Evolutionary conservation across 73 alveolate genomes (phyloP).

Genomic region (Paramecium bursaria): DNA sequence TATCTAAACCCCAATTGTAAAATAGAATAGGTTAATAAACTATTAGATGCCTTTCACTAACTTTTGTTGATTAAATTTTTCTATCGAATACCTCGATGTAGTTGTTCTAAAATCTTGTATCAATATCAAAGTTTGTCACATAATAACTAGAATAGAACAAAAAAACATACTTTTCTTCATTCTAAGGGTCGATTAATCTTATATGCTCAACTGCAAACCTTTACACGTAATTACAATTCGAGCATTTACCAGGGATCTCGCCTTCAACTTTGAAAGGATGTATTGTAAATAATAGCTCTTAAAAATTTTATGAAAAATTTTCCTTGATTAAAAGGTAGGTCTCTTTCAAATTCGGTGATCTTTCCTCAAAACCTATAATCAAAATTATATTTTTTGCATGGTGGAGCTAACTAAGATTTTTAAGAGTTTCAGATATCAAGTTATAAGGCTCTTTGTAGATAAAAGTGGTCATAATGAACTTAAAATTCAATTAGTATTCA

Average conservation of each 20-base stretch:
- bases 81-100: slow-evolving; percentile 1
- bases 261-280: slow-evolving; percentile 66
- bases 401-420: slow-evolving; percentile 7
- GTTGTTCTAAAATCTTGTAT: slow-evolving; percentile 64
- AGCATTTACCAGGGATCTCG: slow-evolving; percentile 77
- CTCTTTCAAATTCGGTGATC: slow-evolving; percentile 61
- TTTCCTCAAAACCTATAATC: slow-evolving; percentile 66
- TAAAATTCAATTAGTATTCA: too few relatives aligned
- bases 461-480: slow-evolving; percentile 66
- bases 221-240: slow-evolving; percentile 65
- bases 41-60: slow-evolving; percentile 26
- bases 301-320: slow-evolving; percentile 27
- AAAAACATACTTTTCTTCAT: slow-evolving; percentile 43
- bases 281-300: slow-evolving; percentile 47
- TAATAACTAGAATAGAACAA: too few relatives aligned
- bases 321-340: background rate
- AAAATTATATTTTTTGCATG: slow-evolving; percentile 43
- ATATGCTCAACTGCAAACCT: slow-evolving; percentile 41
- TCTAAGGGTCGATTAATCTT: background rate
- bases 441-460: slow-evolving; percentile 70
- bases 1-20: slow-evolving; percentile 67
- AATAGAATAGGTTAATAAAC: slow-evolving; percentile 73
- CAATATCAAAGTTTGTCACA: slow-evolving; percentile 66
- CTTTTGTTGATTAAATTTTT: slow-evolving; percentile 6
- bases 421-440: slow-evolving; percentile 32